Base-by-base conservation (phyloP, 129 eudicot genomes). In the Cynara cardunculus region DNA sequence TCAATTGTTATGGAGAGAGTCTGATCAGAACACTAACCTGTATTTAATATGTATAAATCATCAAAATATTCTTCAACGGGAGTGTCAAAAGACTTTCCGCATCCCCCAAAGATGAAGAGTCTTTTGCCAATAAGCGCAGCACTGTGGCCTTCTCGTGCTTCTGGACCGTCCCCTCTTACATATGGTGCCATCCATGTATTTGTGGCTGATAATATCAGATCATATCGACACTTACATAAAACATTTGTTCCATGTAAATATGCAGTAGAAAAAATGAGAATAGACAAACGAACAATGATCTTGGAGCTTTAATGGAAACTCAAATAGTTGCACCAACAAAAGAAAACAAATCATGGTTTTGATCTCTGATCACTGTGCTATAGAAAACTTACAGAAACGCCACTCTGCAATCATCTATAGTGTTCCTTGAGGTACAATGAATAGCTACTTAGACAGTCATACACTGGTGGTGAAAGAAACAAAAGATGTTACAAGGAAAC, bases 81-180 rank as follows among this genome's bases (percentile, higher is more conserved):
- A 80, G 85, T 76, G 46, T 81, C 82, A 8, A 79, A 85, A 74
- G 91, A 92, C 83, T 92, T 96, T 61, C 97, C 99, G 35, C 93
- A 92, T 65, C 99, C 99, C 68, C 99, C 99, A 88, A 96, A 96
- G 32, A 96, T 88, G 87, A 96, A 96, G 65, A 96, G 92, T 73
- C 97, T 78, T 89, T 90, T 91, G 69, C 99, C 99, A 66, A 91
- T 86, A 73, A 96, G 90, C 19, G 98, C 97, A 56, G 99, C 99
- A 85, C 97, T 92, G 83, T 96, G 99, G 28, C 99, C 99, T 91
- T 96, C 99, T 76, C 99, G 87, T 32, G 99, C 89, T 72, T 90
- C 92, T 5, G 99, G 99, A 2, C 88, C 97, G 34, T 96, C 91
- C 25, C 99, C 99, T 91, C 93, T 89, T 31, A 89, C 83, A 72